Conservation (phyloP, 352 stramenopile genomes). For the Phytophthora idaei region DNA sequence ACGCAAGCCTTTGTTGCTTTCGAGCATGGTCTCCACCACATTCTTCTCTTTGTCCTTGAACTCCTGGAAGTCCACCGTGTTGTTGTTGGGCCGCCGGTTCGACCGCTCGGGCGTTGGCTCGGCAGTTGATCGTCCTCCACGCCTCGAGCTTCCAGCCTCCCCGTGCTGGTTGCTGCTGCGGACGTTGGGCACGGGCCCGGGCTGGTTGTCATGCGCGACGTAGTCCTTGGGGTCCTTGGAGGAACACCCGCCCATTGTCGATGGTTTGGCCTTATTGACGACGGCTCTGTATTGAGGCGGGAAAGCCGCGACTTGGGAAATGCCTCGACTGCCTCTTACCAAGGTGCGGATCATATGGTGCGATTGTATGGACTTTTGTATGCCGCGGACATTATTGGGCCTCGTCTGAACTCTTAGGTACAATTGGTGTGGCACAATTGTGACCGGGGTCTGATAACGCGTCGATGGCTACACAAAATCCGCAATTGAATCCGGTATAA, state of each 20-base stretch:
- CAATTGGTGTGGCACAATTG: conserved; percentile 19
- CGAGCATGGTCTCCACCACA: conserved; percentile 88
- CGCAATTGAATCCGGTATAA: conserved; percentile 21
- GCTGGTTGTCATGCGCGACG: conserved; percentile 14
- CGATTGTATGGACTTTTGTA: conserved; percentile 13
- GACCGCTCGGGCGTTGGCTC: conserved; percentile 15
- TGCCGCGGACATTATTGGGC: background rate
- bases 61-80: conserved; percentile 80
- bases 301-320: conserved; percentile 33
- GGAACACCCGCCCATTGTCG: conserved; percentile 50
- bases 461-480: conserved; percentile 24
- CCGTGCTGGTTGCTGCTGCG: conserved; percentile 1
- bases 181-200: conserved; percentile 1
- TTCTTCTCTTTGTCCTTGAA: conserved; percentile 90
- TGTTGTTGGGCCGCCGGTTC: conserved; percentile 36
- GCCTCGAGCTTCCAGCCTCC: conserved; percentile 8
- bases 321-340: conserved; percentile 21
- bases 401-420: conserved; percentile 30
- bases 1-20: conserved; percentile 86
- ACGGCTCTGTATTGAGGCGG: background rate
- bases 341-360: conserved; percentile 13
- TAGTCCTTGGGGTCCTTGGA: conserved; percentile 49
- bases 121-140: background rate
- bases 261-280: background rate
- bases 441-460: background rate